A percentile compares a stretch with the other conserved stretches of the same genome.
Evolutionary conservation across 805 yeast genomes (phyloP).

Genomic region (Jamesozyma jinghongensis): DNA sequence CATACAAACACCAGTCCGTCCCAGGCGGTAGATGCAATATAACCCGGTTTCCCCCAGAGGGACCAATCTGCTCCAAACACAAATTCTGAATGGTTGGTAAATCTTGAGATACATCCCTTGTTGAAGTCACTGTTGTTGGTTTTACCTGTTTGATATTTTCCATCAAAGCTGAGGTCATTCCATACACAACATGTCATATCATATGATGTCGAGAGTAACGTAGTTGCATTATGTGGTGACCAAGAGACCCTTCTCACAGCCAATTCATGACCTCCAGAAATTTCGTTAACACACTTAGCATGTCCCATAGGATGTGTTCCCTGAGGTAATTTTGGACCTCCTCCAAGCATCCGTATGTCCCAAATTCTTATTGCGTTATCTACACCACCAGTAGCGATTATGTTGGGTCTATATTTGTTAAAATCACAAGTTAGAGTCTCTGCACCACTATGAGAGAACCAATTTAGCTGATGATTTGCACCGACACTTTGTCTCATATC

Average conservation of each 20-base stretch:
- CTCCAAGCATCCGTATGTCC: slow-evolving; percentile 62
- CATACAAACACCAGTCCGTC: slow-evolving; percentile 90
- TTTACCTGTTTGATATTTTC: slow-evolving; percentile 38
- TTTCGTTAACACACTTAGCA: slow-evolving; percentile 53
- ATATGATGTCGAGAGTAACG: slow-evolving; percentile 68
- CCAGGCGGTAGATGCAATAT: slow-evolving; percentile 94
- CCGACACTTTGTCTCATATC: slow-evolving; percentile 67
- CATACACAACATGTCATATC: slow-evolving; percentile 91
- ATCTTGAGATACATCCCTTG: slow-evolving; percentile 47
- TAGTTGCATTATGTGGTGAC: slow-evolving; percentile 79
- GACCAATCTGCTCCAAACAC: slow-evolving; percentile 93
- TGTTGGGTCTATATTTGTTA: slow-evolving; percentile 76
- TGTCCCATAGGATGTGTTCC: background rate
- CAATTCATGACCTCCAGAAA: slow-evolving; percentile 71
- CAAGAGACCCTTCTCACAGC: slow-evolving; percentile 77
- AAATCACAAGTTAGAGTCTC: slow-evolving; percentile 79
- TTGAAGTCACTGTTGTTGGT: slow-evolving; percentile 38
- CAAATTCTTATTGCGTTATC: slow-evolving; percentile 77
- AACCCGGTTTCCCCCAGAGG: slow-evolving; percentile 93
- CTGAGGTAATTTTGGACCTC: background rate
- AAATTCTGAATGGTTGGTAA: slow-evolving; percentile 73
- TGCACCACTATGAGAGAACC: slow-evolving; percentile 67
- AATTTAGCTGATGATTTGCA: slow-evolving; percentile 37
- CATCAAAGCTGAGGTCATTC: slow-evolving; percentile 60
- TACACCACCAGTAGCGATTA: slow-evolving; percentile 86